Conservation (phyloP, 2,329 filamentous ascomycete species). For the Stachybotrys chartarum region DNA sequence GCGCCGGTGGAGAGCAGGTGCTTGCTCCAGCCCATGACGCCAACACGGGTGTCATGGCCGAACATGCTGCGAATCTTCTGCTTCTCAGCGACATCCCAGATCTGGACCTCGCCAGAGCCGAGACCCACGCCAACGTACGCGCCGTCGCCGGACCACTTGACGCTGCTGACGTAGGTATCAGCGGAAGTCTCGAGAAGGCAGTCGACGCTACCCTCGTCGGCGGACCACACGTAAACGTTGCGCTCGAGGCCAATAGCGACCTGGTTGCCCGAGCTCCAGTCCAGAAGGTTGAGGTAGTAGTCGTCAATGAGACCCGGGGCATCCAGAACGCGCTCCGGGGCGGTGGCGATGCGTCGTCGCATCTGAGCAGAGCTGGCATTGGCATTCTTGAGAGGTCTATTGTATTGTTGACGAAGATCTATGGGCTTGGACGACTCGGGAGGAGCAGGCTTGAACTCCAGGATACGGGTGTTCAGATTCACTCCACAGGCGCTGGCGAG, state of each 20-base stretch:
- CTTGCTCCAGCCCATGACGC: conserved; percentile 99
- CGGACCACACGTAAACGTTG: conserved; percentile 97
- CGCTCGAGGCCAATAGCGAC: conserved; percentile 96
- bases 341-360: conserved; percentile 85
- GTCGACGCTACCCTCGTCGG: conserved; percentile 82
- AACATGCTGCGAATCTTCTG: conserved; percentile 98
- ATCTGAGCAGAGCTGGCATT: conserved; percentile 73
- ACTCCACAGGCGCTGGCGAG: conserved; percentile 88
- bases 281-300: conserved; percentile 97
- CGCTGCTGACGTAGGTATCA: conserved; percentile 95
- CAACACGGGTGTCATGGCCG: conserved; percentile 91
- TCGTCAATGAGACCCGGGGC: conserved; percentile 94
- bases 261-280: conserved; percentile 97
- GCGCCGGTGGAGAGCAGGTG: conserved; percentile 93
- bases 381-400: conserved; percentile 80
- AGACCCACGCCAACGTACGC: conserved; percentile 95
- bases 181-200: conserved; percentile 80
- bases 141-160: conserved; percentile 97
- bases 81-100: conserved; percentile 95
- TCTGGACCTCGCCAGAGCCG: conserved; percentile 93
- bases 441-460: conserved; percentile 97
- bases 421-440: conserved; percentile 98
- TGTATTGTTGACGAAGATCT: conserved; percentile 95
- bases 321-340: conserved; percentile 92
- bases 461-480: conserved; percentile 86